Percentiles rank a stretch among this genome's conserved stretches.
These are phyloP conservation scores for Sporothrix globosa DNA, from an alignment of 2,329 filamentous ascomycete species.

Conservation along the genomic window DNA sequence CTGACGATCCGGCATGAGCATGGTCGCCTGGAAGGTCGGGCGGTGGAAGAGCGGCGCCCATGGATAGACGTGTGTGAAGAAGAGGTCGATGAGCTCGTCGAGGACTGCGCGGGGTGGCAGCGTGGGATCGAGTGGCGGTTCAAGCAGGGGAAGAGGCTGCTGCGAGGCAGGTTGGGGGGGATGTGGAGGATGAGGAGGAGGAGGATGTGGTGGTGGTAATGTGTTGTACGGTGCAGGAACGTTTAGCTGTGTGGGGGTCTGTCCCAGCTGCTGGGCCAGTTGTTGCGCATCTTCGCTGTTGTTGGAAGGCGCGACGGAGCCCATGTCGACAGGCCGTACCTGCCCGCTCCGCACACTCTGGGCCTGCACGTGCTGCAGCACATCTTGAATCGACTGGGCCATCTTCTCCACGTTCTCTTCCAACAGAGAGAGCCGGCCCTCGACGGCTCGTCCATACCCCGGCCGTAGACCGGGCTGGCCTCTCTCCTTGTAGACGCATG, in stretches of 20 bases:
- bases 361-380: constrained; percentile 23
- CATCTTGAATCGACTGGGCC: constrained; percentile 28
- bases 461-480: constrained; percentile 34
- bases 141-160: background rate
- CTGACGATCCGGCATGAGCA: constrained; percentile 18
- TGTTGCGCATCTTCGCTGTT: background rate
- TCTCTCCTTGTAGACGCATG: constrained; percentile 32
- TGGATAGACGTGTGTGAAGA: constrained; percentile 31
- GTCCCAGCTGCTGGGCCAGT: constrained; percentile 1
- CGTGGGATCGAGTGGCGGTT: background rate
- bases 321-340: background rate
- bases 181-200: no score
- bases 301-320: background rate
- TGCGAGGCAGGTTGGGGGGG: background rate
- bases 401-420: constrained; percentile 32
- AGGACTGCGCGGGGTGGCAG: constrained; percentile 30
- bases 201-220: background rate
- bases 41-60: constrained; percentile 34
- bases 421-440: constrained; percentile 29
- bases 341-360: background rate
- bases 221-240: background rate
- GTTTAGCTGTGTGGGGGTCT: background rate
- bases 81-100: constrained; percentile 31
- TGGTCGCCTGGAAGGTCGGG: constrained; percentile 19
- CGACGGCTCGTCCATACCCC: constrained; percentile 34